A percentile compares a stretch with the other conserved stretches of the same genome.
Conservation (phyloP, 208 protist genomes). For the Leishmania martiniquensis region DNA sequence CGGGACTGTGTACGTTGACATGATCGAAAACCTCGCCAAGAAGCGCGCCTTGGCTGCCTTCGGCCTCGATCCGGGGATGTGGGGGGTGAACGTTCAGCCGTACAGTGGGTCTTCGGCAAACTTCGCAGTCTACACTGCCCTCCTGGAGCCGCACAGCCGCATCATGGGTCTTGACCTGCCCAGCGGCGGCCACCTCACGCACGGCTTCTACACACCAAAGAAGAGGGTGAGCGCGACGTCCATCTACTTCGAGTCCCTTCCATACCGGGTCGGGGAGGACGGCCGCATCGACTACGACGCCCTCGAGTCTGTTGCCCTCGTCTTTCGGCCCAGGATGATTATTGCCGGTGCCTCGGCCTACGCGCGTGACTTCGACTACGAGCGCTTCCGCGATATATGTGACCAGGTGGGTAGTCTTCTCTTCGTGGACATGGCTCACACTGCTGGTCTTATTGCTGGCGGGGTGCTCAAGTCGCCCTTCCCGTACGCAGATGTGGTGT, state of each 20-base stretch:
- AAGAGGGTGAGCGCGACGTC: slow-evolving; percentile 97
- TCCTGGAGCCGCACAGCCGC: slow-evolving; percentile 97
- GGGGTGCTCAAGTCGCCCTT: slow-evolving; percentile 93
- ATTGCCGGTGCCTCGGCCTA: slow-evolving; percentile 98
- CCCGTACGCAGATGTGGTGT: slow-evolving; percentile 97
- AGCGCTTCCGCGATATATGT: slow-evolving; percentile 81
- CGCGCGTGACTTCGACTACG: slow-evolving; percentile 98
- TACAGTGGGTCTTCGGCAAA: slow-evolving; percentile 99
- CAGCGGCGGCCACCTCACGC: slow-evolving; percentile 95
- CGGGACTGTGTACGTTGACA: slow-evolving; percentile 98
- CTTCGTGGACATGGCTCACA: slow-evolving; percentile 99
- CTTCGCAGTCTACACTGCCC: slow-evolving; percentile 97
- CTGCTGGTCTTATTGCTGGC: slow-evolving; percentile 93
- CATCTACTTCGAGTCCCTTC: slow-evolving; percentile 98
- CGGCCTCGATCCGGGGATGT: slow-evolving; percentile 91
- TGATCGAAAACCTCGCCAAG: slow-evolving; percentile 95
- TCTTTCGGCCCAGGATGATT: slow-evolving; percentile 97
- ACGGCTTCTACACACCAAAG: slow-evolving; percentile 97
- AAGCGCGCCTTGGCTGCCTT: slow-evolving; percentile 96
- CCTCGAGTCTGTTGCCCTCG: slow-evolving; percentile 80
- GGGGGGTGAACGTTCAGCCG: slow-evolving; percentile 99
- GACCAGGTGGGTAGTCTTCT: slow-evolving; percentile 93
- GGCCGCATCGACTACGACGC: slow-evolving; percentile 98
- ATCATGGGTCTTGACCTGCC: slow-evolving; percentile 98
- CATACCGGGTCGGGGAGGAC: slow-evolving; percentile 94